A percentile compares a stretch with the other conserved stretches of the same genome.
Evolutionary conservation across 805 yeast genomes (phyloP).

Genomic region (Kodamaea restingae): DNA sequence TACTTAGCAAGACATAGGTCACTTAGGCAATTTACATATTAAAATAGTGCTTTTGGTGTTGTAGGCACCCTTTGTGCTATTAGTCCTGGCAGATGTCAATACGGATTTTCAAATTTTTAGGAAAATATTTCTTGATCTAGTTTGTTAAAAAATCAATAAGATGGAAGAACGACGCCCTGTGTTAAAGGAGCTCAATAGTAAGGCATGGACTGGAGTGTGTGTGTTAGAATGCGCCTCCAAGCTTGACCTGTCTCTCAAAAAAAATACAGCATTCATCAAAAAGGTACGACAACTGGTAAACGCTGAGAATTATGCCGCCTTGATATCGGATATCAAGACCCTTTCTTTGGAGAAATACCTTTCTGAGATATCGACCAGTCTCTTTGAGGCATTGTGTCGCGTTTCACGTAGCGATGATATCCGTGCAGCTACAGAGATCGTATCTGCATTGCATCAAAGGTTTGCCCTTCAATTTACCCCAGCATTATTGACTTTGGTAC

Average conservation of each 20-base stretch:
- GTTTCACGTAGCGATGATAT: conserved; percentile 56
- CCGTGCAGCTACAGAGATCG: conserved; percentile 58
- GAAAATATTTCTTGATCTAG: too few relatives aligned
- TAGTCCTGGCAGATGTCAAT: too few relatives aligned
- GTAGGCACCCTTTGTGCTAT: too few relatives aligned
- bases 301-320: conserved; percentile 43
- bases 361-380: conserved; percentile 60
- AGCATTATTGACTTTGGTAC: conserved; percentile 24
- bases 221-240: conserved; percentile 21
- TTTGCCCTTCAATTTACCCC: conserved; percentile 55
- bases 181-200: conserved; percentile 2
- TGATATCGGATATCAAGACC: conserved; percentile 58
- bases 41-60: too few relatives aligned
- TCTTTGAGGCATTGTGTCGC: conserved; percentile 57
- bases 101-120: too few relatives aligned
- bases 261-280: conserved; percentile 75
- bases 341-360: conserved; percentile 71
- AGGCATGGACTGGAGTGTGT: conserved; percentile 50
- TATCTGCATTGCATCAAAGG: conserved; percentile 74
- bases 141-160: background rate
- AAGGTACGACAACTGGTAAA: conserved; percentile 57
- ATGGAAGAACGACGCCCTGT: conserved; percentile 3
- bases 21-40: too few relatives aligned
- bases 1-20: too few relatives aligned
- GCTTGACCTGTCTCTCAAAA: conserved; percentile 74